Conservation (phyloP, 306 rosid genomes). For the Inga laurina region DNA sequence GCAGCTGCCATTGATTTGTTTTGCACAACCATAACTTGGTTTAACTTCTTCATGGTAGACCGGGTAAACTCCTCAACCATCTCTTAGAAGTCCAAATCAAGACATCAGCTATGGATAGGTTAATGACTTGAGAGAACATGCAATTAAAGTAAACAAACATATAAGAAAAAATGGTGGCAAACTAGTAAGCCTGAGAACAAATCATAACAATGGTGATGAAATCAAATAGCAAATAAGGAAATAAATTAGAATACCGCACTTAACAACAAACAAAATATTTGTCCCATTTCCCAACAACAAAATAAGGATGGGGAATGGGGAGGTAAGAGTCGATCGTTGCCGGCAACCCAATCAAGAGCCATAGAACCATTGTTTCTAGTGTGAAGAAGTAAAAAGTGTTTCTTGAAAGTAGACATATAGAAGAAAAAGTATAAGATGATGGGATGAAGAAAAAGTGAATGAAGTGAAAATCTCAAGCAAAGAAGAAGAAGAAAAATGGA, state of each 20-base stretch:
- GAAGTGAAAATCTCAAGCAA: too few species aligned
- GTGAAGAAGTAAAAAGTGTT: too few species aligned
- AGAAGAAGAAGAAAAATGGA: too few species aligned
- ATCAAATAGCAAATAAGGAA: not conserved
- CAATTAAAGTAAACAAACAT: too few species aligned
- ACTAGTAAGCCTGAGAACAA: not conserved
- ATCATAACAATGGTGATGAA: not conserved
- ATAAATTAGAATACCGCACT: not conserved
- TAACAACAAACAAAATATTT: not conserved
- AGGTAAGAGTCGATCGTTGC: too few species aligned
- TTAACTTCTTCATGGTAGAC: constrained; percentile 91
- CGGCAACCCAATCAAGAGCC: too few species aligned
- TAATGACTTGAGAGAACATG: not conserved
- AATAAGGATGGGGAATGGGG: too few species aligned
- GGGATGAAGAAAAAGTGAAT: too few species aligned
- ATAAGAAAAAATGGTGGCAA: not conserved
- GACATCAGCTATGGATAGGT: not conserved
- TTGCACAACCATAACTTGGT: constrained; percentile 95
- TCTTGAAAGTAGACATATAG: too few species aligned
- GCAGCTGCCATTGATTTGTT: constrained; percentile 95
- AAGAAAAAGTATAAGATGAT: too few species aligned
- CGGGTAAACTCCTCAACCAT: constrained; percentile 75
- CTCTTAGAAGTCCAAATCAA: not conserved
- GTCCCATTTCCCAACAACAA: not conserved
- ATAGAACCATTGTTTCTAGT: too few species aligned